Conservation (phyloP, 108 stramenopile species). For the Schizochytrium sp. region DNA sequence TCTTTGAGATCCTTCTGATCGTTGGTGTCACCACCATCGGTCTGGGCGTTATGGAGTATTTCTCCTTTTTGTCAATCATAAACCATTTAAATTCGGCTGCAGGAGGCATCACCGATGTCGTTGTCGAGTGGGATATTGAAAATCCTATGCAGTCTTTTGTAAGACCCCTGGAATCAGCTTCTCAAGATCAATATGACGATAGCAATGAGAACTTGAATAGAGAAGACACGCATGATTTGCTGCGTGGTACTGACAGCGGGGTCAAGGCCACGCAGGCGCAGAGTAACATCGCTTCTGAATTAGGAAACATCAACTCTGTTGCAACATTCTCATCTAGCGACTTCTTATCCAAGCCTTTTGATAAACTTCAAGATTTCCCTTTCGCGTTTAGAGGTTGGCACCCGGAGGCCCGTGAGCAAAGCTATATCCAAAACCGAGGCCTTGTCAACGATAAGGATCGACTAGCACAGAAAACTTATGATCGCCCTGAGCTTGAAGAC, state of each 20-base stretch:
- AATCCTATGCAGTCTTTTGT: no score
- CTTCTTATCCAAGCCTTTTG: no score
- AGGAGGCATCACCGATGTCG: neutral
- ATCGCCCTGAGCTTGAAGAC: neutral
- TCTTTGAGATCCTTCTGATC: slow-evolving; percentile 20
- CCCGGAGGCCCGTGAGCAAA: neutral
- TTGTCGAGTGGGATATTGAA: no score
- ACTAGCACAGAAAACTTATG: neutral
- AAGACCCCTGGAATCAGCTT: no score
- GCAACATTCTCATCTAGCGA: no score
- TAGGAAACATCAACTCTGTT: no score
- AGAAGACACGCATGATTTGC: no score
- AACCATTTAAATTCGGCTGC: neutral
- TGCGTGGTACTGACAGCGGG: no score
- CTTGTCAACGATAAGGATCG: neutral
- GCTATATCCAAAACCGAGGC: neutral
- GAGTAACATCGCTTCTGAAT: no score
- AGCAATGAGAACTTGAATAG: no score
- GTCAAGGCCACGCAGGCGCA: no score
- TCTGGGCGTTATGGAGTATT: neutral
- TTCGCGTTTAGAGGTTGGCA: neutral
- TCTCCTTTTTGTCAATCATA: neutral
- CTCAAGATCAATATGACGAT: no score
- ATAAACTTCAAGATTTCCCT: neutral
- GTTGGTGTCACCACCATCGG: neutral